These are phyloP conservation scores for Bruguiera sexangula DNA, from an alignment of 345 rosid species.

Conservation along the genomic window DNA sequence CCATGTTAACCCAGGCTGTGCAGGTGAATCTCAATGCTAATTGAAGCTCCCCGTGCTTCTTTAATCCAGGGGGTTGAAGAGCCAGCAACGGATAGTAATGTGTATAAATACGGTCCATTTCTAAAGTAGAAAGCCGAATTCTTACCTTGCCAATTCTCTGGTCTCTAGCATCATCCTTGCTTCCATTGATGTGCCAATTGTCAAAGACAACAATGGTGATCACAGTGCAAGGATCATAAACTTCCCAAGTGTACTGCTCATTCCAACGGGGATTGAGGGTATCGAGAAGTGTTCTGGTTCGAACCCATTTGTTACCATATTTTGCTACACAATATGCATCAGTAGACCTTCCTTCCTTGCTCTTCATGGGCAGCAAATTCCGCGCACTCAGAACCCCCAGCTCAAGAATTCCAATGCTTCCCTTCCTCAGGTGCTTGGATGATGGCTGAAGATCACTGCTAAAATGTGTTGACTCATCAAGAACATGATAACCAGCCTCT, in stretches of 20 bases:
- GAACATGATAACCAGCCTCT: conserved; percentile 35
- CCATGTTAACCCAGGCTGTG: conserved; percentile 33
- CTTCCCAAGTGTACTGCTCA: conserved; percentile 39
- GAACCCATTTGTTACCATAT: conserved; percentile 36
- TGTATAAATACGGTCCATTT: conserved; percentile 24
- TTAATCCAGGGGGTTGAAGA: conserved; percentile 17
- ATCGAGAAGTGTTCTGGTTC: conserved; percentile 29
- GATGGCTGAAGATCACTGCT: conserved; percentile 36
- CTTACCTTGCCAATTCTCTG: conserved; percentile 31
- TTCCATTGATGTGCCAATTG: conserved; percentile 27
- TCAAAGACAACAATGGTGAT: conserved; percentile 33
- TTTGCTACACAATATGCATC: conserved; percentile 33
- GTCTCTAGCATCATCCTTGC: conserved; percentile 26
- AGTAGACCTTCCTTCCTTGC: conserved; percentile 24
- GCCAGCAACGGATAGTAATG: conserved; percentile 28
- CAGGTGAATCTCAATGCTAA: conserved; percentile 31
- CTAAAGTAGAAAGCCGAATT: conserved; percentile 30
- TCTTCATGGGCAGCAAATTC: conserved; percentile 31
- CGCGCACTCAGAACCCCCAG: conserved; percentile 31
- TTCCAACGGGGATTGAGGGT: conserved; percentile 34
- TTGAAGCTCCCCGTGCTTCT: conserved; percentile 32
- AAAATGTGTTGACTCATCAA: conserved; percentile 32
- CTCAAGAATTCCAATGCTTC: conserved; percentile 29
- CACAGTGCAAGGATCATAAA: conserved; percentile 34
- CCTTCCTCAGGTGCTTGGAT: conserved; percentile 30